Evolutionary conservation across 495 filamentous ascomycete genomes (phyloP).

Genomic region (Aspergillus cristatus): DNA sequence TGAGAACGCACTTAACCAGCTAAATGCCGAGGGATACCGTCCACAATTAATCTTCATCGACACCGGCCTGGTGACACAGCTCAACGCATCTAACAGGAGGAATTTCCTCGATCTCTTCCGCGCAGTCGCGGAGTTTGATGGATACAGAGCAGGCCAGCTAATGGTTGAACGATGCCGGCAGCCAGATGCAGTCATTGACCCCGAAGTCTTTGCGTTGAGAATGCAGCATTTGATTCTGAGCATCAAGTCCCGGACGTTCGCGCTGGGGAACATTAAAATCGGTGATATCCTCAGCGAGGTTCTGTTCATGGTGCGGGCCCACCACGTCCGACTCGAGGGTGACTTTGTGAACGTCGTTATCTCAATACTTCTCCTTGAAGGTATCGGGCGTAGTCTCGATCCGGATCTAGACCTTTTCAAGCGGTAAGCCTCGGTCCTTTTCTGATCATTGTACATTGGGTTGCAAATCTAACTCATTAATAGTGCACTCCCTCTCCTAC

Average conservation of each 20-base stretch:
- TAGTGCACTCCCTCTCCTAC: slow-evolving; percentile 86
- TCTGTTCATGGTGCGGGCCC: slow-evolving; percentile 78
- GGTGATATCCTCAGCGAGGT: slow-evolving; percentile 90
- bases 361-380: slow-evolving; percentile 86
- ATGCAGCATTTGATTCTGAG: slow-evolving; percentile 93
- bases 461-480: no score
- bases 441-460: no score
- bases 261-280: slow-evolving; percentile 91
- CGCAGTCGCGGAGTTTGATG: slow-evolving; percentile 92
- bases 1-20: slow-evolving; percentile 58
- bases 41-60: slow-evolving; percentile 98
- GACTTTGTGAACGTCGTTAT: slow-evolving; percentile 99
- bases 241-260: slow-evolving; percentile 84
- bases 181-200: slow-evolving; percentile 76
- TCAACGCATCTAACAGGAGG: slow-evolving; percentile 72
- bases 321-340: slow-evolving; percentile 92
- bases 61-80: slow-evolving; percentile 88
- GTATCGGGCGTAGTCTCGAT: slow-evolving; percentile 82
- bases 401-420: slow-evolving; percentile 82
- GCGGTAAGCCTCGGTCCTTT: no score
- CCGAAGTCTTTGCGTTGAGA: slow-evolving; percentile 83
- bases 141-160: slow-evolving; percentile 85
- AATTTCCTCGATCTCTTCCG: slow-evolving; percentile 98
- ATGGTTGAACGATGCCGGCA: slow-evolving; percentile 95
- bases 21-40: slow-evolving; percentile 86